Evolutionary conservation across 768 basidiomycete genomes (phyloP).

Genomic region (Suillus alpinus): DNA sequence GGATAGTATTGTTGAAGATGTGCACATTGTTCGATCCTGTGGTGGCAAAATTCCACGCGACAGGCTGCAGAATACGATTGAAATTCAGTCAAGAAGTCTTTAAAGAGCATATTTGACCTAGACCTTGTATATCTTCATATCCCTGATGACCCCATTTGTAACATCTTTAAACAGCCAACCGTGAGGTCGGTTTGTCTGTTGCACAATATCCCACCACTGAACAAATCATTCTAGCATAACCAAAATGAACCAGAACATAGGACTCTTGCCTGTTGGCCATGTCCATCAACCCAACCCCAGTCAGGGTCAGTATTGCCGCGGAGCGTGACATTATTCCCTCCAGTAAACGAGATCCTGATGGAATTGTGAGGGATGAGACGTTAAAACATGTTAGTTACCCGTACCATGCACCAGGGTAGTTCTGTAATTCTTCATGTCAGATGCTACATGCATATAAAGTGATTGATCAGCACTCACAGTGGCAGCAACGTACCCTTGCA

Average conservation of each 20-base stretch:
- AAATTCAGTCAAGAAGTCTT: slow-evolving; percentile 1
- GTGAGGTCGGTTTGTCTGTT: slow-evolving; percentile 54
- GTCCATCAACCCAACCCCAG: slow-evolving; percentile 65
- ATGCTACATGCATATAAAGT: neutral
- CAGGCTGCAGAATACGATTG: slow-evolving; percentile 35
- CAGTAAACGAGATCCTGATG: slow-evolving; percentile 51
- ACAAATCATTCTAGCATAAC: neutral
- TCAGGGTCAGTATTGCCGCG: slow-evolving; percentile 51
- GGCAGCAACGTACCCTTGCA: slow-evolving; percentile 47
- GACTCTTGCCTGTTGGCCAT: slow-evolving; percentile 49
- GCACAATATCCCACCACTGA: slow-evolving; percentile 58
- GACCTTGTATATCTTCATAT: slow-evolving; percentile 59
- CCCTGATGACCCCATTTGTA: slow-evolving; percentile 48
- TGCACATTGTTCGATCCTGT: slow-evolving; percentile 49
- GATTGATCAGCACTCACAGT: slow-evolving; percentile 32
- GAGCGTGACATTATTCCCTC: slow-evolving; percentile 57
- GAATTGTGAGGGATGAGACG: neutral
- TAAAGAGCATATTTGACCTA: neutral
- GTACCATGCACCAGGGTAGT: slow-evolving; percentile 46
- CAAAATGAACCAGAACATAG: neutral
- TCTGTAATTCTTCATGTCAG: slow-evolving; percentile 23
- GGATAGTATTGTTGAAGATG: slow-evolving; percentile 52
- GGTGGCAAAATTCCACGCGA: slow-evolving; percentile 59
- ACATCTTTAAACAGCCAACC: slow-evolving; percentile 55
- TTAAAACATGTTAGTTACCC: neutral